Base-by-base conservation (phyloP, 306 rosid species). In the Gastrolobium villosum region DNA sequence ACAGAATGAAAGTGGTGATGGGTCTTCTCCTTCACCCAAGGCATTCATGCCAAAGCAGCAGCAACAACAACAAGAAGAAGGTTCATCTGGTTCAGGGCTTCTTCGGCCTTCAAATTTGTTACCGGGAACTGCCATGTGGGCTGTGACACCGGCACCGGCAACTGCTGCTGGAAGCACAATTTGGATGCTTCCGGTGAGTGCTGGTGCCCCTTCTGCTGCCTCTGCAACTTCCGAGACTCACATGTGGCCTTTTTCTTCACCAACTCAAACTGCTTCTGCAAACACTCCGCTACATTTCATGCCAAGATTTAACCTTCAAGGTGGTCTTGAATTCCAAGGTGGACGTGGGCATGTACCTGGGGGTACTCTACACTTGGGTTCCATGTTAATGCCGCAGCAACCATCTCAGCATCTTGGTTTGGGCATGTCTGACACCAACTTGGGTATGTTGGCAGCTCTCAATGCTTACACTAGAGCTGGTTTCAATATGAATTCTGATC, bases 401-500 rank as follows among this genome's bases (percentile, higher is more conserved):
- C 89, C 92, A 0, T 84, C 94, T 31, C 97, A 92, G 80, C 97
- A 93, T 35, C 86, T 91, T 0, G 97, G 97, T 0, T 66, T 88
- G 1, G 92, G 94, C 4, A 65, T 90, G 56, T 75, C 98, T 3
- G 98, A 94, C n/a, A 86, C 98, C 6, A 94, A 94, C 75, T 72
- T 94, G 87, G 98, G 97, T 32, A 88, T 94, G 94, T 34, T 92
- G 72, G 98, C 97, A 0, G 96, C 97, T 36, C 87, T 94, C 0
- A 94, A 94, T 85, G 96, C 97, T 2, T 94, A 88, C 65, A 80
- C 92, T 0, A 90, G 96, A 83, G 86, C 84, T 14, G 87, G 83
- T 59, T 82, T 94, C 72, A 94, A 90, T 74, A 74, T 86, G 39
- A 94, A 94, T 74, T 84, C 91, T 6, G 87, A 88, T 65, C 86